Evolutionary conservation across 2,329 filamentous ascomycete species (phyloP), one percentile per base, ranked within the genome.

Genomic region (Trichoderma cornu-damae): DNA sequence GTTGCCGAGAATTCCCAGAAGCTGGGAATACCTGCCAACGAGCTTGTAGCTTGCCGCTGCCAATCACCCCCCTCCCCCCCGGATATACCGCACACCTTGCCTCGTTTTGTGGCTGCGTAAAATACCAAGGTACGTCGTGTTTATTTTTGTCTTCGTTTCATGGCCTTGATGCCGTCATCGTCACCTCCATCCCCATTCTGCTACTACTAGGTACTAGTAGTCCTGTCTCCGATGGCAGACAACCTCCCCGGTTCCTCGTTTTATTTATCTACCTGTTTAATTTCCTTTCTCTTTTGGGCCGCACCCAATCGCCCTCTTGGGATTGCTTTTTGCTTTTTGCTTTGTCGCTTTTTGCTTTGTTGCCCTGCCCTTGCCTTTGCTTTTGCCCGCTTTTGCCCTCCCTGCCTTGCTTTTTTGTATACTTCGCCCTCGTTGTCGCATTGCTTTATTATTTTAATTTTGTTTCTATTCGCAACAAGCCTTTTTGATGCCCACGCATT

Each of bases 401-500:
- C 12, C 28, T 55, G 32, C 32, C 32, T 35, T 46, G 24, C 12
- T 34, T 42, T 38, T 18, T 50, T 35, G 38, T 37, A 14, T 22
- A 12, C 9, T 20, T 9, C 18, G 32, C 9, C 16, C 22, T 18
- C 16, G 9, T 51, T 44, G 37, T 34, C 11, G 8, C n/a, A 44
- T 35, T 34, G 20, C 51, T 46, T 37, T 24, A 12, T 37, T 47
- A 20, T 24, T 11, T 14, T 14, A 54, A 24, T 22, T 52, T 28
- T 20, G n/a, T 44, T 35, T 22, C 9, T 42, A 43, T 42, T 32
- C 28, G 24, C 18, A 34, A 18, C 28, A 20, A 58, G 16, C 37
- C 57, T 34, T 42, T 56, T 42, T 56, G 57, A 35, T 42, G 43
- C 51, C 35, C 50, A 14, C 43, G 61, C 63, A 66, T 62, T 66